A percentile compares a stretch with the other conserved stretches of the same genome.
phyloP scores from a whole-genome alignment of 352 stramenopile species.

The Pythium phragmitis region DNA sequence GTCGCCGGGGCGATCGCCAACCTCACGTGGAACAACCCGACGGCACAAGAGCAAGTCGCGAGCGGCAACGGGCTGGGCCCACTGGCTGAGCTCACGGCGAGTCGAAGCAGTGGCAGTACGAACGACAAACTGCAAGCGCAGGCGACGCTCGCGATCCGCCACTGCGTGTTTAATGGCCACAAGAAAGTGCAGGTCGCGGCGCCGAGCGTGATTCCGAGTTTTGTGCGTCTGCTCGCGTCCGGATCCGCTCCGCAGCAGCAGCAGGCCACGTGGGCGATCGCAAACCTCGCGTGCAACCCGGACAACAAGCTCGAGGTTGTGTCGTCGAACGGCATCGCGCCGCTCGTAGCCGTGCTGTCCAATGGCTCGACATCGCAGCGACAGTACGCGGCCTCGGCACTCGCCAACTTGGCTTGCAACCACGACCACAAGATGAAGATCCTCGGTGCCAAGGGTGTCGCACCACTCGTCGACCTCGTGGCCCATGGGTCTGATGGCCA shows the following conservation, averaged over 20 bases:
- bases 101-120: not conserved
- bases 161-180: conserved; percentile 21
- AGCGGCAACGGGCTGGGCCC: not conserved
- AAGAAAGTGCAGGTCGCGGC: conserved; percentile 17
- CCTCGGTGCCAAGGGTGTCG: conserved; percentile 3
- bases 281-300: conserved; percentile 22
- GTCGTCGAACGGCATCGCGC: conserved; percentile 5
- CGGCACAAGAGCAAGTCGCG: conserved; percentile 14
- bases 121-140: conserved; percentile 23
- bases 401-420: conserved; percentile 20
- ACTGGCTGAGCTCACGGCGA: conserved; percentile 12
- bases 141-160: conserved; percentile 16
- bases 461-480: conserved; percentile 16
- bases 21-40: conserved; percentile 20
- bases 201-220: conserved; percentile 7
- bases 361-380: conserved; percentile 9
- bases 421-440: conserved; percentile 21
- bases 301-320: conserved; percentile 28
- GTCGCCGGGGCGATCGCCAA: conserved; percentile 23
- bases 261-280: conserved; percentile 19
- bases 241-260: conserved; percentile 7
- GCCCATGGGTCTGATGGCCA: conserved; percentile 14
- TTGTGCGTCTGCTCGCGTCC: conserved; percentile 13
- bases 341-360: conserved; percentile 9
- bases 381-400: conserved; percentile 24